Base-by-base conservation (phyloP, 2,329 filamentous ascomycete genomes). In the Cladophialophora bantiana region DNA sequence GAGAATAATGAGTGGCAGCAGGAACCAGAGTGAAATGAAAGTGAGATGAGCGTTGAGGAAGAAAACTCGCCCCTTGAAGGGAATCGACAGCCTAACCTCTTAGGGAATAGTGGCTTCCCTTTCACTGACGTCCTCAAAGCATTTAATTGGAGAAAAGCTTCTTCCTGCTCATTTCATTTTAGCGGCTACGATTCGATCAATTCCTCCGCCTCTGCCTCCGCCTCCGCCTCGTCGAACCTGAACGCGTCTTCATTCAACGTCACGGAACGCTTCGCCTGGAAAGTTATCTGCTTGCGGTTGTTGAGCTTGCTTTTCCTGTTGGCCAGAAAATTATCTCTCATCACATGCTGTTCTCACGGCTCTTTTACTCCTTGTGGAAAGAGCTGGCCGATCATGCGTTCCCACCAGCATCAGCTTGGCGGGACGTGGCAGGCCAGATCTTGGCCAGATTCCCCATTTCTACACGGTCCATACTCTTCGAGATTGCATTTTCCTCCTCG, bases 401-500 rank as follows among this genome's bases (percentile, higher is more conserved):
- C 40, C 40, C 5, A 40, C 40, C 40, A 5, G 1, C 7, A 15
- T 38, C 32, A 36, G n/a, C 20, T 15, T 62, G 35, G 34, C 59
- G 36, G 36, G 45, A 62, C 40, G 35, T 56, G 34, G 61, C 61
- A 58, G 35, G 18, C 38, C 32, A 20, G 7, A 38, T 32, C 20
- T 18, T n/a, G 35, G 18, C 38, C 32, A 20, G 7, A 38, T 32
- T 35, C 32, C 32, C 12, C 26, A 26, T 50, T 50, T 26, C 45
- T 50, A 50, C 45, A 9, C 45, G n/a, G 15, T 31, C 42, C 15
- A 42, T 40, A 45, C 18, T 54, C 38, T 7, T 59, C 53, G 42
- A 68, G 38, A 68, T 68, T 68, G 48, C 62, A 55, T 54, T 58
- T 31, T 18, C 31, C 40, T 31, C 31, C 50, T 42, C 38, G 34